Percentiles rank a stretch among this genome's conserved stretches.
phyloP scores from a whole-genome alignment of 495 filamentous ascomycete genomes.

The Penicillium mononematosum region DNA sequence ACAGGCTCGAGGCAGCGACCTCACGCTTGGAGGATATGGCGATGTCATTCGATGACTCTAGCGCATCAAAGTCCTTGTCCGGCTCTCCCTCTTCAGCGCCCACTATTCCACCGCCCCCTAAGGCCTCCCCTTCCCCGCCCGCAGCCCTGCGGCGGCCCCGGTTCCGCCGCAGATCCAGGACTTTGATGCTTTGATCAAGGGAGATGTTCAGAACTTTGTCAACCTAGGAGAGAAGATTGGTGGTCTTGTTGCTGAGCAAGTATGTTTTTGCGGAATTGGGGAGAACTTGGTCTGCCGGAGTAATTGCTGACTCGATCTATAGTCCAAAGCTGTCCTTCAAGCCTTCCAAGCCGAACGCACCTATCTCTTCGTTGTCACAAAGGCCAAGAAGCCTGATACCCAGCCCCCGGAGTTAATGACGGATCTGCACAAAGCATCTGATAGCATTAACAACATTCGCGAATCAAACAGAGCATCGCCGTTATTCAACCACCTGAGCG shows the following conservation, averaged over 20 bases:
- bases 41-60: slow-evolving; percentile 59
- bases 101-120: slow-evolving; percentile 36
- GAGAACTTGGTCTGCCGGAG: not conserved
- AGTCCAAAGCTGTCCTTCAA: slow-evolving; percentile 60
- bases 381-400: slow-evolving; percentile 86
- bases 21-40: slow-evolving; percentile 96
- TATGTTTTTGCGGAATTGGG: slow-evolving; percentile 28
- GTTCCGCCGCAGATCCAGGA: slow-evolving; percentile 78
- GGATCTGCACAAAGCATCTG: slow-evolving; percentile 75
- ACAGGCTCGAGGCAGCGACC: slow-evolving; percentile 95
- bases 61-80: slow-evolving; percentile 49
- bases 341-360: slow-evolving; percentile 81
- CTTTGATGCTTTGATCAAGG: slow-evolving; percentile 77
- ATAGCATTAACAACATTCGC: slow-evolving; percentile 70
- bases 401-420: slow-evolving; percentile 71
- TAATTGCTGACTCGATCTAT: slow-evolving; percentile 12
- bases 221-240: slow-evolving; percentile 75
- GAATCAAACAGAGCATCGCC: slow-evolving; percentile 72
- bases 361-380: slow-evolving; percentile 83
- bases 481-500: slow-evolving; percentile 72
- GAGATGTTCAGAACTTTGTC: slow-evolving; percentile 73
- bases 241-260: slow-evolving; percentile 77
- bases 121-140: slow-evolving; percentile 43
- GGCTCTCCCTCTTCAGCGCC: slow-evolving; percentile 41
- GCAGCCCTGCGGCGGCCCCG: slow-evolving; percentile 51